phyloP scores from a whole-genome alignment of 31 red algal species.

The Asparagopsis taxiformis region DNA sequence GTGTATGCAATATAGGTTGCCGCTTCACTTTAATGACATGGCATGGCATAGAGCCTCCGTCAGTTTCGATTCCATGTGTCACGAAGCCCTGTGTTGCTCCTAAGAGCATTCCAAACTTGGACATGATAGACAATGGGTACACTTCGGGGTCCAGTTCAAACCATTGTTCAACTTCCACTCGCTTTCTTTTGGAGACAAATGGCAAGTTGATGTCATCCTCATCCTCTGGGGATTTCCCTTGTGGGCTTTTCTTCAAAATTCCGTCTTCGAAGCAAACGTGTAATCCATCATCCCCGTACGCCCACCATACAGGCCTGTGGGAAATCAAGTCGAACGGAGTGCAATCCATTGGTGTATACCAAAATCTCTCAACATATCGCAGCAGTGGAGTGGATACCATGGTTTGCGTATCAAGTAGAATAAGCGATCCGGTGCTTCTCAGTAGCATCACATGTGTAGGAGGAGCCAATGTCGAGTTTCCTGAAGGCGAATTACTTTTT shows the following conservation, averaged over 20 bases:
- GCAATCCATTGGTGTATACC: slow-evolving; percentile 72
- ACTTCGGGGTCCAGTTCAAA: slow-evolving; percentile 92
- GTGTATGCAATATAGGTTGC: slow-evolving; percentile 85
- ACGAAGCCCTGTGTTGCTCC: slow-evolving; percentile 69
- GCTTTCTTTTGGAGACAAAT: slow-evolving; percentile 18
- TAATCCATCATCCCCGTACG: slow-evolving; percentile 86
- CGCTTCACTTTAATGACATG: slow-evolving; percentile 82
- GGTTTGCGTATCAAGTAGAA: slow-evolving; percentile 75
- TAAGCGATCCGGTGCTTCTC: slow-evolving; percentile 72
- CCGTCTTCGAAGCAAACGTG: slow-evolving; percentile 77
- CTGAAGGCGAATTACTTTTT: background rate
- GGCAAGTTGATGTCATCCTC: slow-evolving; percentile 18
- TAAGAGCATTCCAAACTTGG: slow-evolving; percentile 70
- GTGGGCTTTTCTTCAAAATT: slow-evolving; percentile 47
- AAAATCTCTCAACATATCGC: slow-evolving; percentile 82
- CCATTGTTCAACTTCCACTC: slow-evolving; percentile 77
- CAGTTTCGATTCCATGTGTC: slow-evolving; percentile 31
- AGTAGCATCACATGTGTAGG: slow-evolving; percentile 78
- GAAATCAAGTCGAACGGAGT: slow-evolving; percentile 68
- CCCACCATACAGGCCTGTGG: slow-evolving; percentile 83
- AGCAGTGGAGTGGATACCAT: slow-evolving; percentile 77
- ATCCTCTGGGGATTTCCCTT: too few relatives aligned
- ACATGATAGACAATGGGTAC: slow-evolving; percentile 76
- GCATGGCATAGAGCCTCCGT: slow-evolving; percentile 23
- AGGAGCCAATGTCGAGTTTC: background rate